phyloP scores from a whole-genome alignment of 2,329 filamentous ascomycete species.

The Fusarium sp. region DNA sequence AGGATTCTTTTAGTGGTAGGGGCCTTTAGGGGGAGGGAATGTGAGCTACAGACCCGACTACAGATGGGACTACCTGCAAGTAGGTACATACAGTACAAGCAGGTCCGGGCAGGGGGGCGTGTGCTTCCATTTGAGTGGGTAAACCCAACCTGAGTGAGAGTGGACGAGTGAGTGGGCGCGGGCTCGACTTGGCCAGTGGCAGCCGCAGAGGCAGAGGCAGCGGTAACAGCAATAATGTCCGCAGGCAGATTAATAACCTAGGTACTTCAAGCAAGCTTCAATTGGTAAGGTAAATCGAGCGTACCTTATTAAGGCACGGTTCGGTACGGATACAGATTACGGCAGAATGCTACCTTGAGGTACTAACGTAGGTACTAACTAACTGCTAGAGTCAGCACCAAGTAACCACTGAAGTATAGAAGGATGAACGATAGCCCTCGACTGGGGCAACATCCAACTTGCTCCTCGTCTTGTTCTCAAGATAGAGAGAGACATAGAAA shows the following conservation, averaged over 20 bases:
- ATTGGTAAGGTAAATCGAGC: background rate
- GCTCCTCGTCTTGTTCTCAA: background rate
- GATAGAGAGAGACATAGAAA: background rate
- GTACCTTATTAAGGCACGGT: background rate
- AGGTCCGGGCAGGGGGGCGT: conserved; percentile 29
- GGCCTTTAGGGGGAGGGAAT: conserved; percentile 41
- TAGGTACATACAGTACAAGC: background rate
- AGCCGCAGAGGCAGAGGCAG: conserved; percentile 4
- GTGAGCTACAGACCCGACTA: conserved; percentile 40
- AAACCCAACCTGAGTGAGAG: conserved; percentile 19
- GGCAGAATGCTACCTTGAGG: background rate
- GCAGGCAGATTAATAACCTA: conserved; percentile 5
- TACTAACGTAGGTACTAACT: background rate
- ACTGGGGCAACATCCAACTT: background rate
- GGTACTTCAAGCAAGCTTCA: background rate
- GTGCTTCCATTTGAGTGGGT: conserved; percentile 35
- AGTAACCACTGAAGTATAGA: background rate
- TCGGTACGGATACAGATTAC: background rate
- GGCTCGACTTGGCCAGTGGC: conserved; percentile 32
- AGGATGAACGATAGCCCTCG: background rate
- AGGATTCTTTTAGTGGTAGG: conserved; percentile 39
- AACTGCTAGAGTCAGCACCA: background rate
- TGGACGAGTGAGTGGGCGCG: conserved; percentile 16
- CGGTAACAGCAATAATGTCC: conserved; percentile 6
- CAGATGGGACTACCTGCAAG: background rate